Evolutionary conservation across 2,329 filamentous ascomycete species (phyloP).

Genomic region (Alternaria novae-zelandiae): DNA sequence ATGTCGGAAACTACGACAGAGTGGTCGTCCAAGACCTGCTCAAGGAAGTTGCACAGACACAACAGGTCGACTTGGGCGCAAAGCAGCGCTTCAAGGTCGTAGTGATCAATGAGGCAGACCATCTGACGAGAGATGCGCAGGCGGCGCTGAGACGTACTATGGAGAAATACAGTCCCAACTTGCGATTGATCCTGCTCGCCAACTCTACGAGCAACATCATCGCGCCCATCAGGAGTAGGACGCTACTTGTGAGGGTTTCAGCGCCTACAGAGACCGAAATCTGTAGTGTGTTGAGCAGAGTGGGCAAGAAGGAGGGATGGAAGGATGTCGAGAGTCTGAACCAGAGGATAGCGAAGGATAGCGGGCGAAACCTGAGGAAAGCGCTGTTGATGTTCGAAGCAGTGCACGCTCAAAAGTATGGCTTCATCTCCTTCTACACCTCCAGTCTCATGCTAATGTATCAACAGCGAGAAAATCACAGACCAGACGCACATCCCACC

Average conservation of each 20-base stretch:
- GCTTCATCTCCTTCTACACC: neutral
- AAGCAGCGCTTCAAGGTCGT: conserved; percentile 97
- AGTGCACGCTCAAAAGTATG: conserved; percentile 95
- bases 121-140: conserved; percentile 91
- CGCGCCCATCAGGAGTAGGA: conserved; percentile 93
- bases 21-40: conserved; percentile 95
- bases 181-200: conserved; percentile 88
- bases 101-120: conserved; percentile 98
- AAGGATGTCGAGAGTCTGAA: conserved; percentile 77
- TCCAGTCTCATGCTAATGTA: conserved; percentile 10
- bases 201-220: conserved; percentile 99
- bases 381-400: conserved; percentile 97
- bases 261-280: conserved; percentile 89
- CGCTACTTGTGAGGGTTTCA: conserved; percentile 87
- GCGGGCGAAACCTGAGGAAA: conserved; percentile 85
- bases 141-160: conserved; percentile 93
- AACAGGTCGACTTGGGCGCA: conserved; percentile 93
- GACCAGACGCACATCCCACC: conserved; percentile 90
- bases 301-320: conserved; percentile 84
- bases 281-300: conserved; percentile 71
- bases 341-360: conserved; percentile 84
- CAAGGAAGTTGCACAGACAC: conserved; percentile 97
- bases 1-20: conserved; percentile 94
- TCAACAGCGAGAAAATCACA: conserved; percentile 80
- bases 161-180: conserved; percentile 98